A percentile compares a stretch with the other conserved stretches of the same genome.
Evolutionary conservation across 106 monocot genomes (phyloP).

Genomic region (Vanilla planifolia): DNA sequence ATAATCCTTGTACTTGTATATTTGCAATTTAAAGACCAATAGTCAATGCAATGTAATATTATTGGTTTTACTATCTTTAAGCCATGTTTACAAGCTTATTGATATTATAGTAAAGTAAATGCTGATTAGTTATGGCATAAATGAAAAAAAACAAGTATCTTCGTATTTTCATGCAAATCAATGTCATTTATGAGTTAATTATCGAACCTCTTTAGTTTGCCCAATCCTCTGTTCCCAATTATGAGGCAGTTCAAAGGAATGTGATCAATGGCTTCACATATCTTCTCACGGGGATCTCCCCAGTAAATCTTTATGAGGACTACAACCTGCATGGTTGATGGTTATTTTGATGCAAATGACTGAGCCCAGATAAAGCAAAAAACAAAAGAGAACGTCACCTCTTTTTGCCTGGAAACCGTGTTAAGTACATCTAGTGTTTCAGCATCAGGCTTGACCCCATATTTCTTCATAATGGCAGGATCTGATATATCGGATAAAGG

Average conservation of each 20-base stretch:
- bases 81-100: too few species aligned
- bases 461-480: conserved; percentile 54
- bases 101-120: too few species aligned
- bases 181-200: too few species aligned
- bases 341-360: not conserved
- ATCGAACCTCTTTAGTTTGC: conserved; percentile 72
- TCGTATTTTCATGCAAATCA: too few species aligned
- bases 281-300: conserved; percentile 86
- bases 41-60: too few species aligned
- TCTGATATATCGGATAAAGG: conserved; percentile 68
- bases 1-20: too few species aligned
- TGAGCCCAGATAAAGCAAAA: not conserved
- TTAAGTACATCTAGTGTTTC: conserved; percentile 65
- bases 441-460: conserved; percentile 67
- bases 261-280: conserved; percentile 61
- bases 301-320: conserved; percentile 74
- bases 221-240: conserved; percentile 71
- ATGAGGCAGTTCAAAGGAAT: conserved; percentile 70
- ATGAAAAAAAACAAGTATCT: too few species aligned
- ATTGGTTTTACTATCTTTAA: too few species aligned
- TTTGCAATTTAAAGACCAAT: too few species aligned
- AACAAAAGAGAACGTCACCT: conserved; percentile 23
- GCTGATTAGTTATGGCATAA: too few species aligned
- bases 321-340: conserved; percentile 36
- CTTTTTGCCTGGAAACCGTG: conserved; percentile 56